Conservation (phyloP, 75 land plant species). For the Chamaecyparis obtusa region DNA sequence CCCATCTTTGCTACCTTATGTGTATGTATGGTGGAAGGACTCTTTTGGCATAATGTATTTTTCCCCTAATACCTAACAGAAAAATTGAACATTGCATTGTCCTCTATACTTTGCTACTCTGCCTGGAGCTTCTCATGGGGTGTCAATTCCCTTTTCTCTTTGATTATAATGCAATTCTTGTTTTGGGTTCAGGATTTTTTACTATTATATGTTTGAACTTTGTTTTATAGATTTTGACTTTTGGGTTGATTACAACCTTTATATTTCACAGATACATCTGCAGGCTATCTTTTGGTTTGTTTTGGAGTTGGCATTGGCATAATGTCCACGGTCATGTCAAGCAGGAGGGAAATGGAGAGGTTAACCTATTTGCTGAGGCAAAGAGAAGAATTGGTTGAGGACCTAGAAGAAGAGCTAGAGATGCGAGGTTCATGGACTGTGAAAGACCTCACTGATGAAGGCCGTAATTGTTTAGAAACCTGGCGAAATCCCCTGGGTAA, state of each 20-base stretch:
- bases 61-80: neutral
- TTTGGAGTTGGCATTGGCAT: slow-evolving; percentile 82
- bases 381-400: slow-evolving; percentile 61
- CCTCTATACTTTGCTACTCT: neutral
- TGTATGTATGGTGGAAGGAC: neutral
- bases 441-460: slow-evolving; percentile 45
- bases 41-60: neutral
- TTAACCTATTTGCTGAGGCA: slow-evolving; percentile 56
- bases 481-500: neutral
- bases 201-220: neutral
- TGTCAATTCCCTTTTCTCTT: neutral
- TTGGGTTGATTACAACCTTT: neutral
- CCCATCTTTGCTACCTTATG: neutral
- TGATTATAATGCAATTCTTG: neutral
- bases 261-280: slow-evolving; percentile 26
- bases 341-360: slow-evolving; percentile 53
- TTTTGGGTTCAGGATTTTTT: neutral
- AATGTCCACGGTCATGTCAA: slow-evolving; percentile 32
- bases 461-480: slow-evolving; percentile 2
- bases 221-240: neutral
- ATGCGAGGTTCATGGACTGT: slow-evolving; percentile 55
- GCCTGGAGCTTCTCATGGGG: neutral
- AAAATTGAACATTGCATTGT: neutral
- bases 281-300: slow-evolving; percentile 39
- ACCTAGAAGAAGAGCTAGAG: slow-evolving; percentile 80